Evolutionary conservation across 441 rosid species (phyloP), one percentile per base, ranked within the genome.

Genomic region (Hura crepitans): DNA sequence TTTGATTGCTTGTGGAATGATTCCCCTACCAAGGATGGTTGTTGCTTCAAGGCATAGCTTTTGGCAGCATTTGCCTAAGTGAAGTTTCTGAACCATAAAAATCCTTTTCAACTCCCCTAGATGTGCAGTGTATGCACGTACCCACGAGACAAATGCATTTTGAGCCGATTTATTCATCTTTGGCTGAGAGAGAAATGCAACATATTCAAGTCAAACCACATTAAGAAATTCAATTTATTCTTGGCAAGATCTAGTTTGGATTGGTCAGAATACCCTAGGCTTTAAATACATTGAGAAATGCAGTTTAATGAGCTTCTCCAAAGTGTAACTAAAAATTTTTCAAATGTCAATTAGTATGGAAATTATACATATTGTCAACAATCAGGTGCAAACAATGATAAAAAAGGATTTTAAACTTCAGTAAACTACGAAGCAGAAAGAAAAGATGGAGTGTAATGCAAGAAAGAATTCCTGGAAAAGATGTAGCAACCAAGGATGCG

Each of bases 31-130:
- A 89, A 75, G 14, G 97, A 92, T 12, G 97, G 97, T 63, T 89
- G 96, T 49, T 94, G 97, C 82, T 85, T 89, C 77, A 94, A 68
- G 30, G 94, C 97, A 81, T 92, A 94, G 82, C 97, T 92, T 79
- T 87, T 94, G 42, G 97, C 97, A 31, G 86, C 97, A 79, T 94
- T 96, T 96, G 62, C 99, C 99, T 49, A 94, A 69, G 73, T 94
- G 97, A 82, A 94, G 97, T 66, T 85, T 92, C 86, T 95, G 93
- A 75, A 90, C 90, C 81, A 84, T 81, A 65, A 92, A 95, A 10
- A 92, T 92, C 62, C 89, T 81, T 77, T 92, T 94, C 70, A 92
- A 85, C 71, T 90, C 97, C 66, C 97, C 97, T 3, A 91, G 89
- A 74, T 92, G 95, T 37, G 97, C 95, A 35, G 97, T 85, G 81